A percentile compares a stretch with the other conserved stretches of the same genome.
Conservation (phyloP, 257 asterid species). For the Rehmannia glutinosa region DNA sequence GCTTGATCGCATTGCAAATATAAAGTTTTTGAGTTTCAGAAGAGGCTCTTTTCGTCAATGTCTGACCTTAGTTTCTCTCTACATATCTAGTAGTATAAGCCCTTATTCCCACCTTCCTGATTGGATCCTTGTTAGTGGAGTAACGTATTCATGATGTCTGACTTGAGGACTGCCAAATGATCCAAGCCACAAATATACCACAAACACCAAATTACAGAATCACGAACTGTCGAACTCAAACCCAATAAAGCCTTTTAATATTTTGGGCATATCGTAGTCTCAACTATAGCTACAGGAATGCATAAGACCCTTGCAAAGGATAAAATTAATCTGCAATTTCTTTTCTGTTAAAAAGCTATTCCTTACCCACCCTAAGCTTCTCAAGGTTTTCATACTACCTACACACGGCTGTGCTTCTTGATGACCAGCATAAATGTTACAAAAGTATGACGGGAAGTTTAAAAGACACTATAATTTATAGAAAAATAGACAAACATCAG, state of each 20-base stretch:
- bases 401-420: too few relatives aligned
- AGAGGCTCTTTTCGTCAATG: not conserved
- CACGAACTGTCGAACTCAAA: not conserved
- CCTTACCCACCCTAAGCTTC: too few relatives aligned
- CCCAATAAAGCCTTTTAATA: not conserved
- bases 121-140: not conserved
- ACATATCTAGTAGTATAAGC: too few relatives aligned
- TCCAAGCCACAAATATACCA: not conserved
- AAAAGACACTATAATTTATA: not conserved
- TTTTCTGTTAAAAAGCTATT: not conserved
- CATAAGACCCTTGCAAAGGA: not conserved
- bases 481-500: not conserved
- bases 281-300: not conserved
- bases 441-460: not conserved
- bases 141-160: not conserved
- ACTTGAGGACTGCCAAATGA: not conserved
- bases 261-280: not conserved
- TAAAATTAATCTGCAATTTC: too few relatives aligned
- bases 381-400: too few relatives aligned
- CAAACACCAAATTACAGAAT: not conserved
- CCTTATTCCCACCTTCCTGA: too few relatives aligned
- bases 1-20: too few relatives aligned
- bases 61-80: too few relatives aligned
- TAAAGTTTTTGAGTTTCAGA: too few relatives aligned
- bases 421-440: not conserved